Conservation (phyloP, 2,329 filamentous ascomycete species). For the Pseudopyrenochaeta lycopersici region DNA sequence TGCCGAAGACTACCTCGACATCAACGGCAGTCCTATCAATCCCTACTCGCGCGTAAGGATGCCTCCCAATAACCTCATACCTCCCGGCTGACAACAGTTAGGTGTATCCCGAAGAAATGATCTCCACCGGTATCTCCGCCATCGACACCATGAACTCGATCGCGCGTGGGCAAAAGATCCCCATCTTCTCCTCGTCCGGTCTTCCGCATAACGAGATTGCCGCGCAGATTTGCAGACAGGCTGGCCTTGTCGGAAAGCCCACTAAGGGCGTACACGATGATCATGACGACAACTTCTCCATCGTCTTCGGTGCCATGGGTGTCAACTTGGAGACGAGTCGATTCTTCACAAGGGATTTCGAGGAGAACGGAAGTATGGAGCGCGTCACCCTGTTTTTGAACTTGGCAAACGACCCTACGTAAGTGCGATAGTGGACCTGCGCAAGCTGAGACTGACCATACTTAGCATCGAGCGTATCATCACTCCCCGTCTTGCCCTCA, state of each 20-base stretch:
- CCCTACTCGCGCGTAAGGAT: constrained; percentile 88
- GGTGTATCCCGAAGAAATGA: constrained; percentile 99
- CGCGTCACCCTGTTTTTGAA: constrained; percentile 97
- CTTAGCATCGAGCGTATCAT: constrained; percentile 97
- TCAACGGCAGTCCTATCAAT: constrained; percentile 99
- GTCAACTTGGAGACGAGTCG: constrained; percentile 98
- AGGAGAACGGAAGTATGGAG: constrained; percentile 99
- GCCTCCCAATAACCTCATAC: constrained; percentile 17
- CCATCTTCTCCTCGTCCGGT: constrained; percentile 98
- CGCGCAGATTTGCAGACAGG: constrained; percentile 97
- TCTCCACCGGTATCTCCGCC: constrained; percentile 97
- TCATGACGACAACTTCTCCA: constrained; percentile 99
- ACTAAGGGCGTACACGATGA: constrained; percentile 96
- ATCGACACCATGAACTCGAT: constrained; percentile 96
- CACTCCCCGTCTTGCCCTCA: constrained; percentile 95
- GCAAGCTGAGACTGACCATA: constrained; percentile 24
- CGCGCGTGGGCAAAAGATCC: constrained; percentile 98
- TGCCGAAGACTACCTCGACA: constrained; percentile 97
- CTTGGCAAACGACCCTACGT: constrained; percentile 98
- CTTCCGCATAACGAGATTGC: constrained; percentile 99
- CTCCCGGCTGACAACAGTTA: constrained; percentile 49
- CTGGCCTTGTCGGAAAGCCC: constrained; percentile 87
- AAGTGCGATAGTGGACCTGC: constrained; percentile 51
- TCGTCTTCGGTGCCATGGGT: constrained; percentile 99
- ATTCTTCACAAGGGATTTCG: constrained; percentile 98